Evolutionary conservation across 2,329 filamentous ascomycete genomes (phyloP).

Genomic region (Fusarium coicis): DNA sequence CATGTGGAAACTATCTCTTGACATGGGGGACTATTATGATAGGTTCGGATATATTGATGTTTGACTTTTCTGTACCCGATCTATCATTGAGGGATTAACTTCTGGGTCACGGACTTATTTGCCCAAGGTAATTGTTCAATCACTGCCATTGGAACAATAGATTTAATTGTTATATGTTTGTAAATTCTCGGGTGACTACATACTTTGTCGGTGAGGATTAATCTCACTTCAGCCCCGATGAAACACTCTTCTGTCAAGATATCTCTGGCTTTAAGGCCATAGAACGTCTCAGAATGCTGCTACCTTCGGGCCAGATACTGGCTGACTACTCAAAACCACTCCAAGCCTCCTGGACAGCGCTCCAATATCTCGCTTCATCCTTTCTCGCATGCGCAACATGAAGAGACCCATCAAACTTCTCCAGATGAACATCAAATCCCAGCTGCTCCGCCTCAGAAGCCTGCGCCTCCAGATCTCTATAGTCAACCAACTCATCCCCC

Average conservation of each 20-base stretch:
- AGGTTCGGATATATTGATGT: neutral
- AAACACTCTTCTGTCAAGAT: accelerated
- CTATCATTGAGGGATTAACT: neutral
- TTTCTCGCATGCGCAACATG: constrained; percentile 16
- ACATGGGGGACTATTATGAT: too few relatives aligned
- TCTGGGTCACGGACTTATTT: neutral
- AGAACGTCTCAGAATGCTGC: accelerated
- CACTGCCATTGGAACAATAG: neutral
- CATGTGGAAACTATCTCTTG: neutral
- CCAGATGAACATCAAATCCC: neutral
- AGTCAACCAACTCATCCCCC: neutral
- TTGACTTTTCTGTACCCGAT: neutral
- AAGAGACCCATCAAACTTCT: constrained; percentile 14
- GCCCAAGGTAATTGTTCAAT: neutral
- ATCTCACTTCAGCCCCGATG: neutral
- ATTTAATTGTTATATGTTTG: too few relatives aligned
- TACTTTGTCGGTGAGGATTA: neutral
- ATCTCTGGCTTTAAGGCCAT: neutral
- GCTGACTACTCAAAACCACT: neutral
- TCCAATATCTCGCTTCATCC: constrained; percentile 13
- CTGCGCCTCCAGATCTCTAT: neutral
- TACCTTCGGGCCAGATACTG: neutral
- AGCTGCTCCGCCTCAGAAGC: neutral
- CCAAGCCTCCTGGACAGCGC: neutral
- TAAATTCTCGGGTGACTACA: neutral